A percentile compares a stretch with the other conserved stretches of the same genome.
These are phyloP conservation scores for Nasturtium officinale DNA, from an alignment of 345 rosid genomes.

Conservation along the genomic window DNA sequence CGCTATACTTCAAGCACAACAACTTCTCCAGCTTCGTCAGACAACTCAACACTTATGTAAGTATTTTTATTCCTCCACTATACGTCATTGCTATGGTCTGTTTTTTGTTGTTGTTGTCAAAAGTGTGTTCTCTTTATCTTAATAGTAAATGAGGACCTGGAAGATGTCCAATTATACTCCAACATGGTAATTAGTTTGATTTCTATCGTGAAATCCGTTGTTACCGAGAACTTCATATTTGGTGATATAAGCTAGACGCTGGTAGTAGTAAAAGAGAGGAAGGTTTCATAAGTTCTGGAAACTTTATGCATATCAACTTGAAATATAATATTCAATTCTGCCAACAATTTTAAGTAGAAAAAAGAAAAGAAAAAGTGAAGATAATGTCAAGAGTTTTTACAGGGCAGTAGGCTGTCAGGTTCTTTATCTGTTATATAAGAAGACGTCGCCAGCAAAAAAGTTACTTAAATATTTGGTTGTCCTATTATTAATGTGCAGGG, in stretches of 20 bases:
- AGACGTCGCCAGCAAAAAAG: not conserved
- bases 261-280: not conserved
- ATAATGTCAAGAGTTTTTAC: not conserved
- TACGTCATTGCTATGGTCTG: not conserved
- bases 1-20: slow-evolving; percentile 84
- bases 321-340: slow-evolving; percentile 2
- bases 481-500: slow-evolving; percentile 46
- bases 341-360: not conserved
- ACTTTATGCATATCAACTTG: slow-evolving; percentile 17
- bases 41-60: slow-evolving; percentile 87
- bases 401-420: not conserved
- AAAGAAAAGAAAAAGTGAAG: not conserved
- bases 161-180: slow-evolving; percentile 23
- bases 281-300: slow-evolving; percentile 5
- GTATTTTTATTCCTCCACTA: slow-evolving; percentile 28
- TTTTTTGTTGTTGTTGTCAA: not conserved
- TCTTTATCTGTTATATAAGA: not conserved
- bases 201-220: not conserved
- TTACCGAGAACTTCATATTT: not conserved
- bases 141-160: slow-evolving; percentile 27
- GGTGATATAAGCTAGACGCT: not conserved
- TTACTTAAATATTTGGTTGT: not conserved
- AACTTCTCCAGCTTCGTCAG: slow-evolving; percentile 93
- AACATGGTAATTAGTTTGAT: slow-evolving; percentile 13
- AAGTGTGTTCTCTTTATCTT: slow-evolving; percentile 4